Conservation (phyloP, 2,329 filamentous ascomycete species). For the Graphiopsis chlorocephala region DNA sequence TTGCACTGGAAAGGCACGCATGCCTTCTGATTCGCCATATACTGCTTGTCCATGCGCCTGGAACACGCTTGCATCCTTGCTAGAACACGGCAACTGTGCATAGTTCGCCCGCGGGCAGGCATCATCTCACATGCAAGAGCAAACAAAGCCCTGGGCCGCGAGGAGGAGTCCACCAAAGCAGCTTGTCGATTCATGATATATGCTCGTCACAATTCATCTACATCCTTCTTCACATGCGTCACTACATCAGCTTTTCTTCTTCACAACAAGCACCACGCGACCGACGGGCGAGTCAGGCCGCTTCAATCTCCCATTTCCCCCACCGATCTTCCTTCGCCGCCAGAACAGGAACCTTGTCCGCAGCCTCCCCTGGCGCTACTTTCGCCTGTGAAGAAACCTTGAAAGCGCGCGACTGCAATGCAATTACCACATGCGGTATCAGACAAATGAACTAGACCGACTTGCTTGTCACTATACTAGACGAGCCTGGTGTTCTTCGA, state of each 20-base stretch:
- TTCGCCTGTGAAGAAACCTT: not conserved
- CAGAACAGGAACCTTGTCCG: not conserved
- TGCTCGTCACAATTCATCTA: not conserved
- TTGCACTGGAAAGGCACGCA: not conserved
- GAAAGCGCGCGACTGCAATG: not conserved
- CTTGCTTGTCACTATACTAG: not conserved
- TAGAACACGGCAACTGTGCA: not conserved
- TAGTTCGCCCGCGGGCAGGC: not conserved
- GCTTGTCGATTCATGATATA: not conserved
- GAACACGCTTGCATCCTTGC: not conserved
- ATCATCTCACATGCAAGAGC: not conserved
- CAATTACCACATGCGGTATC: not conserved
- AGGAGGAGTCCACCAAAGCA: not conserved
- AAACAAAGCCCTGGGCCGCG: not conserved
- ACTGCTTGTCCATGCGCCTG: not conserved
- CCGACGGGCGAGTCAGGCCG: not conserved
- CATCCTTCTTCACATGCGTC: not conserved
- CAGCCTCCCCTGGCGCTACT: not conserved
- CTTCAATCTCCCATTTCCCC: not conserved
- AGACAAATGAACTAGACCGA: not conserved
- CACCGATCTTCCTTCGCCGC: slow-evolving; percentile 6
- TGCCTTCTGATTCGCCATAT: not conserved
- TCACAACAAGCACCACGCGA: not conserved
- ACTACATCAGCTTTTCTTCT: not conserved
- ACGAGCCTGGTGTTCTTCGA: not conserved